phyloP scores from a whole-genome alignment of 2,329 filamentous ascomycete genomes.

The Purpureocillium lavendulum region DNA sequence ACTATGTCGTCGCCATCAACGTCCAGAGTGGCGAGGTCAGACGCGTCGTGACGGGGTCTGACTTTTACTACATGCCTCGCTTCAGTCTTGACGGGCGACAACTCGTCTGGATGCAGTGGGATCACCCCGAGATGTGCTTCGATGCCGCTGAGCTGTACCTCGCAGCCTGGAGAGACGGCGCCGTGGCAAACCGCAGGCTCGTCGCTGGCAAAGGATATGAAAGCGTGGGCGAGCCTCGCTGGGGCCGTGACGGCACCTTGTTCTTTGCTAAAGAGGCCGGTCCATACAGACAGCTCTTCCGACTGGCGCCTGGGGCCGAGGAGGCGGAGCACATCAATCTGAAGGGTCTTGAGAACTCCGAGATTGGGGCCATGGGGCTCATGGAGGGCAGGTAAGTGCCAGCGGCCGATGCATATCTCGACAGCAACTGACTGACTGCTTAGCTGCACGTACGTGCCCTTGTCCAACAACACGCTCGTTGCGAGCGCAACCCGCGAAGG shows the following conservation, averaged over 20 bases:
- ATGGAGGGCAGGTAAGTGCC: conserved; percentile 21
- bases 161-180: conserved; percentile 30
- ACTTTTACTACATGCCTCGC: conserved; percentile 44
- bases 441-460: conserved; percentile 30
- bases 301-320: conserved; percentile 18
- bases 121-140: conserved; percentile 45
- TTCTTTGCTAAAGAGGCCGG: conserved; percentile 38
- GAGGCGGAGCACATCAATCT: conserved; percentile 21
- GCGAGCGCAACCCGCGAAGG: conserved; percentile 25
- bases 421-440: conserved; percentile 1
- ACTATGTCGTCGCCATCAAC: conserved; percentile 32
- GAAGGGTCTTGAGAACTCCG: conserved; percentile 29
- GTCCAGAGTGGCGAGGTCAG: conserved; percentile 29
- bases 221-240: conserved; percentile 40
- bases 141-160: conserved; percentile 34
- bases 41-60: conserved; percentile 32
- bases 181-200: conserved; percentile 19
- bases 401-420: too few species aligned
- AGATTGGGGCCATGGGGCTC: conserved; percentile 26
- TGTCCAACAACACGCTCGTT: conserved; percentile 25
- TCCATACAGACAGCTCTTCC: conserved; percentile 39
- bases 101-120: conserved; percentile 46
- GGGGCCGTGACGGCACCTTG: conserved; percentile 38
- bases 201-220: conserved; percentile 34
- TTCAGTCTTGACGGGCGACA: conserved; percentile 37